Base-by-base conservation (phyloP, 148 eudicot species). In the Euryodendron excelsum region DNA sequence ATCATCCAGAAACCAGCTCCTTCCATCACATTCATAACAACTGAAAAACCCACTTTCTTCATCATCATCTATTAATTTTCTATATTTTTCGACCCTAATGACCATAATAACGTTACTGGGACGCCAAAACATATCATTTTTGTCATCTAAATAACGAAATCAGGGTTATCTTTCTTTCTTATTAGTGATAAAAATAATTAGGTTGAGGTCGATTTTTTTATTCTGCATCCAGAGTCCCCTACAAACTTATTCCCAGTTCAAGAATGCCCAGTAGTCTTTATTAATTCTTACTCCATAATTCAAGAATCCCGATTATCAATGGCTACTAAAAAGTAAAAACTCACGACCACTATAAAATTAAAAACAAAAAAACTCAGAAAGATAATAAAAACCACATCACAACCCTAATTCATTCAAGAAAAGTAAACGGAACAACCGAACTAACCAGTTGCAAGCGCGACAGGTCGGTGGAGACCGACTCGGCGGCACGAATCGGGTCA, bases 361-460 rank as follows among this genome's bases (percentile, higher is more conserved):
- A 12, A 69, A 28, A 70, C 9, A 10, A 33, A 44, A 44, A 41
- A 69, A 23, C n/a, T 39, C 34, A 65, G 69, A 65, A 12, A 65
- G 36, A 66, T 66, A 66, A 45, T 25, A 15, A 15, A 59, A 34
- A 27, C 28, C 34, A 28, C 36, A 74, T 20, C 28, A 45, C 20
- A 70, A 52, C 56, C 27, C 48, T 33, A 47, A 76, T 31, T 15
- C 34, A 33, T 27, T 9, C 13, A 18, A 3, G 1, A 36, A 33
- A 1, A 6, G 33, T n/a, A 4, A 72, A 72, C 30, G 18, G 31
- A 10, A 30, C 4, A 14, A 28, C 10, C 1, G 37, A 77, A 78
- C 86, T 61, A 47, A 88, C 91, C 74, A 74, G 41, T 75, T 78
- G 81, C 72, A 88, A 79, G 56, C 69, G 63, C 53, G 89, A 55